A percentile compares a stretch with the other conserved stretches of the same genome.
These are phyloP conservation scores for Oryza punctata DNA, from an alignment of 176 grass and related monocot species.

Conservation along the genomic window DNA sequence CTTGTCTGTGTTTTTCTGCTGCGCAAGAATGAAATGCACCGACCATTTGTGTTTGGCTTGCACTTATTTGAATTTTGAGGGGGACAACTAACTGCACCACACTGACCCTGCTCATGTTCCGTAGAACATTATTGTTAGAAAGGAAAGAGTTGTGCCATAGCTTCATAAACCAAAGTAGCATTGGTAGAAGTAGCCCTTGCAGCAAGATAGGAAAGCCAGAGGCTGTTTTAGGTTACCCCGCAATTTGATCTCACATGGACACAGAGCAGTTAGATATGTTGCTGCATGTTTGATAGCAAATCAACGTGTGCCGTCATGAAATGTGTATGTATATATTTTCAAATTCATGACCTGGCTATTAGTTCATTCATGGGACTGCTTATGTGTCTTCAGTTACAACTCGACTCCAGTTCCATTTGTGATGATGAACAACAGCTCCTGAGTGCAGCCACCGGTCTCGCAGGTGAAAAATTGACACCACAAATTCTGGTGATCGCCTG, in stretches of 20 bases:
- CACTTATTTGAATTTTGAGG: not conserved
- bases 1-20: not conserved
- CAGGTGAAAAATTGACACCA: not conserved
- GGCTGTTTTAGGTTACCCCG: conserved; percentile 4
- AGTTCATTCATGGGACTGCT: conserved; percentile 1
- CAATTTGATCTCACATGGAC: not conserved
- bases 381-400: not conserved
- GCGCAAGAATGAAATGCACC: not conserved
- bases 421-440: not conserved
- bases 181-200: conserved; percentile 10
- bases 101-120: conserved; percentile 12
- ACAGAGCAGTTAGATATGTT: not conserved
- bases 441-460: not conserved
- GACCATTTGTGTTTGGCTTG: conserved; percentile 9
- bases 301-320: not conserved
- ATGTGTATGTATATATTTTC: conserved; percentile 26
- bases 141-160: not conserved
- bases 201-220: conserved; percentile 3
- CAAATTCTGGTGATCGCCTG: not conserved
- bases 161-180: conserved; percentile 34
- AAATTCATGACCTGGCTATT: not conserved
- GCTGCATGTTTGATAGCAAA: conserved; percentile 9
- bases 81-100: conserved; percentile 22
- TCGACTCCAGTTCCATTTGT: not conserved
- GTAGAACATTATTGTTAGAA: conserved; percentile 9